These are phyloP conservation scores for Lasiosphaeria ovina DNA, from an alignment of 495 filamentous ascomycete species.

Conservation along the genomic window DNA sequence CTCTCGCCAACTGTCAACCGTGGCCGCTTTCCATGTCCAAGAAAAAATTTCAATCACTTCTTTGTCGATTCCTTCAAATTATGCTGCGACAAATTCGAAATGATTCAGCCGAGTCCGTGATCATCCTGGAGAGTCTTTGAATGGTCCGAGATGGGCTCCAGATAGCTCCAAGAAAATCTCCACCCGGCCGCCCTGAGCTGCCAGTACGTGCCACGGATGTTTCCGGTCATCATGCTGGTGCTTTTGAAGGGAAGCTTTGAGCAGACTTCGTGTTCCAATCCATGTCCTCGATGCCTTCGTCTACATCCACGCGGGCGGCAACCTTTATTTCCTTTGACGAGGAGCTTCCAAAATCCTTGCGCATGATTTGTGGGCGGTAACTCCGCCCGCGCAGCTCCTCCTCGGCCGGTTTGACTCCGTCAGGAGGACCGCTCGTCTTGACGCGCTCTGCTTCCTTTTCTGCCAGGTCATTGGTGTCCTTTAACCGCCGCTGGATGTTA, in stretches of 20 bases:
- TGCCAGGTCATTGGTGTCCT: conserved; percentile 58
- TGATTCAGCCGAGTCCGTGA: too few relatives aligned
- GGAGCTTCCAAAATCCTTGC: conserved; percentile 16
- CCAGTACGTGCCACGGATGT: neutral
- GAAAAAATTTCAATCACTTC: too few relatives aligned
- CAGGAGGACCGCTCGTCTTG: conserved; percentile 33
- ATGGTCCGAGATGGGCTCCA: too few relatives aligned
- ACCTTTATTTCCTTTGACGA: conserved; percentile 22
- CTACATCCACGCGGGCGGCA: conserved; percentile 21
- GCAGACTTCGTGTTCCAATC: conserved; percentile 19
- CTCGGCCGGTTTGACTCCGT: conserved; percentile 22
- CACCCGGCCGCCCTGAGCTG: neutral
- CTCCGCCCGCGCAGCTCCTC: conserved; percentile 24
- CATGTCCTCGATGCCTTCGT: conserved; percentile 42
- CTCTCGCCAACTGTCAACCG: too few relatives aligned
- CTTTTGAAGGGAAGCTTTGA: conserved; percentile 19
- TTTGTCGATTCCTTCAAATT: too few relatives aligned
- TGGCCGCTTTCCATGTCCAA: too few relatives aligned
- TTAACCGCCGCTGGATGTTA: conserved; percentile 59
- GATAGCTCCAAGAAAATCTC: too few relatives aligned
- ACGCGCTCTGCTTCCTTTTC: conserved; percentile 57
- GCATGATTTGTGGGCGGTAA: conserved; percentile 36
- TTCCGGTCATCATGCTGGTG: conserved; percentile 20
- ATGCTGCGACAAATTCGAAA: too few relatives aligned
- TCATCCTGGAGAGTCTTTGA: too few relatives aligned